Percentiles rank a stretch among this genome's conserved stretches.
These are phyloP conservation scores for Tuber brumale DNA, from an alignment of 495 filamentous ascomycete species.

Conservation along the genomic window DNA sequence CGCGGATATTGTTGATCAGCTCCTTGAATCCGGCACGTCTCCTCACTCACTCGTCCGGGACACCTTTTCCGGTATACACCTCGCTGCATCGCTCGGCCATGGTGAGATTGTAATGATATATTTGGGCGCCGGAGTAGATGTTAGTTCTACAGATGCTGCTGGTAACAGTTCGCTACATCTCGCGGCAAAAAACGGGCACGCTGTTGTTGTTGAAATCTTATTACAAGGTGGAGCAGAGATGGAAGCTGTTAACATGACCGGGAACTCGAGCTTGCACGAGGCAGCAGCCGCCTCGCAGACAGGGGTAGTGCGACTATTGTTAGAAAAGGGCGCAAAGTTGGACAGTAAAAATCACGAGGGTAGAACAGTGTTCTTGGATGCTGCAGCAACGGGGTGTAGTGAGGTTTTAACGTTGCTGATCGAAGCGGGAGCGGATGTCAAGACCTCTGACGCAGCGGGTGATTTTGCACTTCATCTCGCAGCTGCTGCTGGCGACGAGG, in stretches of 20 bases:
- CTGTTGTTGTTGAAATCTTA: background rate
- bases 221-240: background rate
- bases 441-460: background rate
- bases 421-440: background rate
- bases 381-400: background rate
- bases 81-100: background rate
- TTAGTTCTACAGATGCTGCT: background rate
- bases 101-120: background rate
- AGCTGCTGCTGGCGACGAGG: background rate
- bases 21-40: background rate
- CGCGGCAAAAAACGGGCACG: background rate
- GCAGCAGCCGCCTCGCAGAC: background rate
- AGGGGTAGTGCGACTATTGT: background rate
- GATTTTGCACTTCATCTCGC: background rate
- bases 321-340: background rate
- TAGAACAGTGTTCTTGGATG: background rate
- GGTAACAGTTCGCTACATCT: background rate
- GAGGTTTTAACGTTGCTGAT: background rate
- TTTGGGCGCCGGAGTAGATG: background rate
- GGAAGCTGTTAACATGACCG: background rate
- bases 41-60: background rate
- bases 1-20: background rate
- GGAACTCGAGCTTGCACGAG: background rate
- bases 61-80: background rate
- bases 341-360: background rate